phyloP scores from a whole-genome alignment of 768 basidiomycete genomes.

The Clitopilus hobsonii region DNA sequence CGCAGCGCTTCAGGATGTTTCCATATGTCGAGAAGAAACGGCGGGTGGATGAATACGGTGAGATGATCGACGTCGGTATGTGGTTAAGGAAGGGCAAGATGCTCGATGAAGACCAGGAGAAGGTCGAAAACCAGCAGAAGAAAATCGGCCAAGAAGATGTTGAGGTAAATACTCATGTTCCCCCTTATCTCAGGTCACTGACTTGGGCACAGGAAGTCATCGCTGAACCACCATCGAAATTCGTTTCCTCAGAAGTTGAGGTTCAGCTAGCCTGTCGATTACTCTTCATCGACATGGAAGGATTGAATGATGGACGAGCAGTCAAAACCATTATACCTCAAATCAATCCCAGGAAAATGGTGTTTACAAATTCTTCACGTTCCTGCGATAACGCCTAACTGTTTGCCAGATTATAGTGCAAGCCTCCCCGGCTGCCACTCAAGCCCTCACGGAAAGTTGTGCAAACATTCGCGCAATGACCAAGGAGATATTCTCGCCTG shows the following conservation, averaged over 20 bases:
- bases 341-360: conserved; percentile 95
- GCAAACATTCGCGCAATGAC: conserved; percentile 86
- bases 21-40: conserved; percentile 92
- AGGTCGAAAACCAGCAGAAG: conserved; percentile 72
- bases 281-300: conserved; percentile 94
- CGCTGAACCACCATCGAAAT: conserved; percentile 90
- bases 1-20: conserved; percentile 92
- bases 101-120: conserved; percentile 86
- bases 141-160: conserved; percentile 75
- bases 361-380: conserved; percentile 26
- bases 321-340: conserved; percentile 96
- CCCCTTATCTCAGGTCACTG: neutral
- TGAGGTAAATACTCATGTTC: conserved; percentile 45
- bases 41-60: conserved; percentile 93
- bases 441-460: conserved; percentile 75
- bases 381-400: too few species aligned
- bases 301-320: conserved; percentile 93
- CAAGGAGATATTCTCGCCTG: conserved; percentile 83
- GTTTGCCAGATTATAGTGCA: conserved; percentile 78
- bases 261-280: conserved; percentile 83
- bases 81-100: conserved; percentile 92
- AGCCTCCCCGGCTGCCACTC: conserved; percentile 61
- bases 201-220: conserved; percentile 50
- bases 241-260: conserved; percentile 67
- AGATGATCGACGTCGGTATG: conserved; percentile 91